Conservation (phyloP, 805 yeast genomes). For the Yarrowia sp. region DNA sequence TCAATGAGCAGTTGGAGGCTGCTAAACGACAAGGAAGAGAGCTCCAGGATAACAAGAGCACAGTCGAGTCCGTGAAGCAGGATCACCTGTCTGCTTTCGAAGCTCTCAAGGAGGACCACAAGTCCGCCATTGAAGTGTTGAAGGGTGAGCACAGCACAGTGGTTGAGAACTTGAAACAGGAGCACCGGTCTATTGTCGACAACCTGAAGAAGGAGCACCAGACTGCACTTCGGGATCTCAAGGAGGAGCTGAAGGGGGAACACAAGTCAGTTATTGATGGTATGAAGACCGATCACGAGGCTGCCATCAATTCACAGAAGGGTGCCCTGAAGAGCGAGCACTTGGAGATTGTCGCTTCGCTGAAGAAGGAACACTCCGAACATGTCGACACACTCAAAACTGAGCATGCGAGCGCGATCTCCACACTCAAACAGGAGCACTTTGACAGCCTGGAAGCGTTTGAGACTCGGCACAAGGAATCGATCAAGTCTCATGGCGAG, state of each 20-base stretch:
- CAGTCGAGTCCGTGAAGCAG: not conserved
- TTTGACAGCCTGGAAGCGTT: not conserved
- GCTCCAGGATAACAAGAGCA: not conserved
- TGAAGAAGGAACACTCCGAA: not conserved
- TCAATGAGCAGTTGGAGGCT: not conserved
- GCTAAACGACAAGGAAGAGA: not conserved
- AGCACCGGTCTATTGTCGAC: not conserved
- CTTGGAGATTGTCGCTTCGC: not conserved
- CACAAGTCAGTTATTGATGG: not conserved
- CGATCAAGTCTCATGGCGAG: not conserved
- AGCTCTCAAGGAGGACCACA: not conserved
- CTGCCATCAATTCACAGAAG: not conserved
- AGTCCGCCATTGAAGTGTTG: not conserved
- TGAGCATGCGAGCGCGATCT: not conserved
- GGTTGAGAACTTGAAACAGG: not conserved
- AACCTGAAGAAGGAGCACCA: not conserved
- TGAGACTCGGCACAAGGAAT: not conserved
- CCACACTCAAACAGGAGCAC: not conserved
- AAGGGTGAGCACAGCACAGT: not conserved
- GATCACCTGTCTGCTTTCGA: not conserved
- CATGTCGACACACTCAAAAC: not conserved
- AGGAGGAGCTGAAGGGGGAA: not conserved
- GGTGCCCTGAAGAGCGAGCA: not conserved
- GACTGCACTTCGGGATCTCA: not conserved
- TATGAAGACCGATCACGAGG: not conserved